phyloP scores from a whole-genome alignment of 2,329 filamentous ascomycete species.

The Neofusicoccum cordaticola region DNA sequence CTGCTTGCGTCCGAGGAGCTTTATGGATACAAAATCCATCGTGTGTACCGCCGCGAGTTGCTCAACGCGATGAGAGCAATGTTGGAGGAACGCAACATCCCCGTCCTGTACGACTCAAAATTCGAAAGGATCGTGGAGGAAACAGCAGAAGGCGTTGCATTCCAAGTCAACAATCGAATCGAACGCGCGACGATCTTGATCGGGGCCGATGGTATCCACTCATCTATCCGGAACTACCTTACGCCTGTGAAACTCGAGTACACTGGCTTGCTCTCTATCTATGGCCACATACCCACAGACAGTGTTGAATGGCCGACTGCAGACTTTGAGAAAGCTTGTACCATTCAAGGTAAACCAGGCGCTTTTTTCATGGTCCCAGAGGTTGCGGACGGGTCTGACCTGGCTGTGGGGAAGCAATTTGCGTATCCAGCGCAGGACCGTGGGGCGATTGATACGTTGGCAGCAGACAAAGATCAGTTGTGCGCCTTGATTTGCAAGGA shows the following conservation, averaged over 20 bases:
- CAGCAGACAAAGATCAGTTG: constrained; percentile 26
- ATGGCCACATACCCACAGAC: constrained; percentile 23
- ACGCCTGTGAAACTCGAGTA: constrained; percentile 47
- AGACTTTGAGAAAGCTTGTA: not conserved
- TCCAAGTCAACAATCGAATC: constrained; percentile 43
- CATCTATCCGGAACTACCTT: constrained; percentile 50
- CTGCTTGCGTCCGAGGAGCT: not conserved
- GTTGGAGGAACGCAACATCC: constrained; percentile 41
- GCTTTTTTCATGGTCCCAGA: constrained; percentile 54
- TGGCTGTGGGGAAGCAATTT: constrained; percentile 35
- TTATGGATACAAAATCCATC: constrained; percentile 54
- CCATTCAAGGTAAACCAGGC: constrained; percentile 31
- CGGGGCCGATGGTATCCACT: constrained; percentile 59
- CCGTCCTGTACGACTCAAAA: constrained; percentile 48
- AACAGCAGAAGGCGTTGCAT: constrained; percentile 40
- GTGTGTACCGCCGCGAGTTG: constrained; percentile 54
- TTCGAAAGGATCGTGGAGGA: constrained; percentile 41
- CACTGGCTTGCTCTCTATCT: constrained; percentile 22
- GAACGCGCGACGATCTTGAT: constrained; percentile 45
- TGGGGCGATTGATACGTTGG: not conserved
- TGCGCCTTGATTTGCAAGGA: constrained; percentile 37
- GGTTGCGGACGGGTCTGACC: constrained; percentile 47
- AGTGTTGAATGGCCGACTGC: constrained; percentile 1
- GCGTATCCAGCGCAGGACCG: not conserved
- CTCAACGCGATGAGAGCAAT: constrained; percentile 49